Evolutionary conservation across 2,329 filamentous ascomycete species (phyloP).

Genomic region (Fusarium metavorans): DNA sequence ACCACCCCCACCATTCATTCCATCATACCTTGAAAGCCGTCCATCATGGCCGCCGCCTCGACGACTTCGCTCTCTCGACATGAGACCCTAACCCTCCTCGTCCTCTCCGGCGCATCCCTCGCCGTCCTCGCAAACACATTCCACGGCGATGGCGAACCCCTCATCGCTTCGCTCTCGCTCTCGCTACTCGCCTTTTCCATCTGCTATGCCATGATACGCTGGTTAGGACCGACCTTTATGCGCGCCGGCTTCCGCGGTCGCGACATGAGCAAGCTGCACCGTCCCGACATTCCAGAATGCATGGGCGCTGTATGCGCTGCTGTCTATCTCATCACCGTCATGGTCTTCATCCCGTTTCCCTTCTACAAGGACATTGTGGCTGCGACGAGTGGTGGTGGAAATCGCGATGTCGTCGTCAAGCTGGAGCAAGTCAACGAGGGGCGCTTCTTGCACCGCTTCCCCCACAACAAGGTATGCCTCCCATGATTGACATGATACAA

Average conservation of each 20-base stretch:
- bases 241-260: conserved; percentile 88
- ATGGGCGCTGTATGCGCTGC: conserved; percentile 96
- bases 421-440: conserved; percentile 82
- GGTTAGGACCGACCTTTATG: conserved; percentile 92
- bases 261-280: conserved; percentile 80
- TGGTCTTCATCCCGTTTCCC: conserved; percentile 94
- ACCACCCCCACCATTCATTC: not conserved
- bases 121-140: conserved; percentile 85
- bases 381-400: conserved; percentile 92
- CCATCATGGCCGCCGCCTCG: conserved; percentile 47
- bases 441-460: conserved; percentile 89
- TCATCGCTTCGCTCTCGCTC: conserved; percentile 89
- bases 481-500: not conserved
- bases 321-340: conserved; percentile 89
- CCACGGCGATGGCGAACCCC: conserved; percentile 85
- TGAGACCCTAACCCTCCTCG: conserved; percentile 68
- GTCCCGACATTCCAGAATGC: conserved; percentile 88
- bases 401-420: conserved; percentile 85
- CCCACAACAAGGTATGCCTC: conserved; percentile 83
- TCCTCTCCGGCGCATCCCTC: conserved; percentile 76
- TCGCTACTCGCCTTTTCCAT: conserved; percentile 86
- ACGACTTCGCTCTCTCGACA: conserved; percentile 59
- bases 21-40: not conserved
- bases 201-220: conserved; percentile 88
- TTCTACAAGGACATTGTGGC: conserved; percentile 99